These are phyloP conservation scores for Cyphellophora attinorum DNA, from an alignment of 2,329 filamentous ascomycete species.

Conservation along the genomic window DNA sequence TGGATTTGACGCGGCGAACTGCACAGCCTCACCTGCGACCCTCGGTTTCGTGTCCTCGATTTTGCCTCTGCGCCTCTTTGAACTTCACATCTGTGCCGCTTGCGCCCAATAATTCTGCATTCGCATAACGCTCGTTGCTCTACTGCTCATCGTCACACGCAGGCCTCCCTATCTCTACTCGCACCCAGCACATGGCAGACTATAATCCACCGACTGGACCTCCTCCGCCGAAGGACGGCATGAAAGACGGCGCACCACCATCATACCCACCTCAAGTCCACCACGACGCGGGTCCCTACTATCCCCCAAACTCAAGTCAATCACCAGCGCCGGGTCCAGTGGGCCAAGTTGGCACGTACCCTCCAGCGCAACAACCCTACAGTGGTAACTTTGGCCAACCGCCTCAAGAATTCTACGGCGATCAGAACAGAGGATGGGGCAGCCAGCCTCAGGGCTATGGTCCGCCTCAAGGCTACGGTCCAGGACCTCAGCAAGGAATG, in stretches of 20 bases:
- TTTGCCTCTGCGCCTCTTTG: too few species aligned
- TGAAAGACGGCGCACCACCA: constrained; percentile 12
- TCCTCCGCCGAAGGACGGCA: constrained; percentile 5
- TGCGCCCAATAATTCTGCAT: too few species aligned
- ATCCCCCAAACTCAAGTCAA: constrained; percentile 7
- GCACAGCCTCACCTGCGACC: too few species aligned
- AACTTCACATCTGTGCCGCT: too few species aligned
- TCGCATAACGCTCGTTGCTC: too few species aligned
- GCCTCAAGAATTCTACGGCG: constrained; percentile 12
- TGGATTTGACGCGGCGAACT: too few species aligned
- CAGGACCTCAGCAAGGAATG: constrained; percentile 19
- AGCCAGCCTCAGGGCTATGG: constrained; percentile 1
- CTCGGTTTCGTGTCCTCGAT: too few species aligned
- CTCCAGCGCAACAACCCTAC: constrained; percentile 10
- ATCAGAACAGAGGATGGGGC: neutral
- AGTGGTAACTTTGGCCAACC: constrained; percentile 10
- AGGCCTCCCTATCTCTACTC: neutral
- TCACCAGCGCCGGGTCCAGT: constrained; percentile 4
- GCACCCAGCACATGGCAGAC: constrained; percentile 3
- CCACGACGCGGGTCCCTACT: constrained; percentile 18
- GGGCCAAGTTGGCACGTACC: constrained; percentile 6
- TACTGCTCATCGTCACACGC: neutral
- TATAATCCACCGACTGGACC: constrained; percentile 5
- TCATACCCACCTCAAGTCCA: constrained; percentile 10
- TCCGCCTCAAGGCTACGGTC: constrained; percentile 1